Evolutionary conservation across 2,329 filamentous ascomycete species (phyloP).

Genomic region (Orbilia javanica): DNA sequence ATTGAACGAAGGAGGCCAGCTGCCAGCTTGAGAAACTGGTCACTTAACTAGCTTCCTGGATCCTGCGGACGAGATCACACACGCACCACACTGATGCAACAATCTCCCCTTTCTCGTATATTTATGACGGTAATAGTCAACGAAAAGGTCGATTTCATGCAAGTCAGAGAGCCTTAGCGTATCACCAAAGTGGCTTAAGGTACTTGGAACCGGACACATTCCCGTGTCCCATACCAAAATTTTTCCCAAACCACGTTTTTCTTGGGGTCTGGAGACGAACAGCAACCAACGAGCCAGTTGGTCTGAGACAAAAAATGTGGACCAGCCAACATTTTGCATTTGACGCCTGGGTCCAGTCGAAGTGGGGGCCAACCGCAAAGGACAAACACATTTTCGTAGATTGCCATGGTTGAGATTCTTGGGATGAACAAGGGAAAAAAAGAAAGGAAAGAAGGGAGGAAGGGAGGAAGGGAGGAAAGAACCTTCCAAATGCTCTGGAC

Average conservation of each 20-base stretch:
- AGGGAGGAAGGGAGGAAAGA: too few species aligned
- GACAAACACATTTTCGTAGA: conserved; percentile 16
- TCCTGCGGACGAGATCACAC: conserved; percentile 18
- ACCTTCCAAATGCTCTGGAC: too few species aligned
- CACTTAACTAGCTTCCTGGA: neutral
- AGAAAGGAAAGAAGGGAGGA: too few species aligned
- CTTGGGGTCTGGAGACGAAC: conserved; percentile 49
- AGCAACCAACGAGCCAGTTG: conserved; percentile 42
- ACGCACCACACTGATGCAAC: conserved; percentile 26
- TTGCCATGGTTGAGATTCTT: conserved; percentile 5
- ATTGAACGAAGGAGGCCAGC: conserved; percentile 10
- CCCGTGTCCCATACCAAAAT: conserved; percentile 53
- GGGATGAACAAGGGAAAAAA: too few species aligned
- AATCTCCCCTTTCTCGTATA: conserved; percentile 40
- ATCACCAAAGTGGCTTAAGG: conserved; percentile 34
- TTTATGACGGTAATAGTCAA: conserved; percentile 32
- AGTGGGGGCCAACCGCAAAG: conserved; percentile 20
- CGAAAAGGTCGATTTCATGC: conserved; percentile 39
- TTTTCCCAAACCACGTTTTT: conserved; percentile 56
- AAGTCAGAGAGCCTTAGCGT: conserved; percentile 44
- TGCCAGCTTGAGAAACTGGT: conserved; percentile 28
- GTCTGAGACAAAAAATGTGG: conserved; percentile 29
- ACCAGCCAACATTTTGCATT: conserved; percentile 24
- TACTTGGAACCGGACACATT: conserved; percentile 49
- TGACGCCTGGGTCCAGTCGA: conserved; percentile 18